Base-by-base conservation (phyloP, 768 basidiomycete genomes). In the Galerina sulciceps region DNA sequence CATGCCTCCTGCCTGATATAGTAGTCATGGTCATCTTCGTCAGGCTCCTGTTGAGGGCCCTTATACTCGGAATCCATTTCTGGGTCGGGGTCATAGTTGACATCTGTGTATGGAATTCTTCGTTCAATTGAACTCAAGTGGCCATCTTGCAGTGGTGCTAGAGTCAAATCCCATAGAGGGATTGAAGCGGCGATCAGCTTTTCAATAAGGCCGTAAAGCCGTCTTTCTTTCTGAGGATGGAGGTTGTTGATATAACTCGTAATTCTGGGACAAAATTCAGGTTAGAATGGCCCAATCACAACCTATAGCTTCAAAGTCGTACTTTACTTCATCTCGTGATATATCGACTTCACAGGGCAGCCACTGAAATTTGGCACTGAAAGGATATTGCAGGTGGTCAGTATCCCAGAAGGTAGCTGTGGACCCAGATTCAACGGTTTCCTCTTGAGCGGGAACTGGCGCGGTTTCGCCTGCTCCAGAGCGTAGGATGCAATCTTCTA, bases 261-360 rank as follows among this genome's bases (percentile, higher is more conserved):
- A 5, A 31, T 8, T 8, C 26, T 31, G 8, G 26, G 8, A 31
- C 2, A 31, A 31, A 31, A 31, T 31, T 8, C 26, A 31, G 26
- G 26, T 31, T 31, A 31, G 8, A 31, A 31, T 4, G 26, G 2
- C 4, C 5, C 5, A 31, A 5, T 31, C 26, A 31, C 26, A 8
- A 31, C 4, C 26, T 31, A 31, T 8, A 6, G 26, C 1, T 31
- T 31, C 26, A 31, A 51, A 14, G 38, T 47, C 59, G 3, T 58
- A 70, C 69, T 55, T 70, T 22, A 63, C 62, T 40, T 55, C 40
- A 5, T 62, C 55, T 31, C 53, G 60, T 14, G 68, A 65, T 14
- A 72, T 65, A 40, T 69, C 65, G 22, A 73, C 69, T 15, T 73
- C 66, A 44, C 67, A 71, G 17, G 73, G 68, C 10, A 69, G 56